A percentile compares a stretch with the other conserved stretches of the same genome.
phyloP scores from a whole-genome alignment of 169 alveolate species.

The Plasmodium inui region DNA sequence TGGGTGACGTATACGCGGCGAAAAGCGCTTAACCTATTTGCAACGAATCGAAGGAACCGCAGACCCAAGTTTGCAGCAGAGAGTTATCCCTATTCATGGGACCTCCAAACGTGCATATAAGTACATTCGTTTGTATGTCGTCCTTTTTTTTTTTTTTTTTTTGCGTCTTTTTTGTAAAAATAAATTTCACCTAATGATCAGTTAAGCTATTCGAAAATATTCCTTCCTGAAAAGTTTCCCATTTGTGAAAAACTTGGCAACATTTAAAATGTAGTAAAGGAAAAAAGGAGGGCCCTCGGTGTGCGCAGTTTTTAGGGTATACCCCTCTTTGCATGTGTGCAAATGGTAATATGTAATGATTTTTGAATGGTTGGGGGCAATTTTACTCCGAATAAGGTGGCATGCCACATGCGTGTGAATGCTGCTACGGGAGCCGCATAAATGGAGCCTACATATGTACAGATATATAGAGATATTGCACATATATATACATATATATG shows the following conservation, averaged over 20 bases:
- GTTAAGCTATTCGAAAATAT: background rate
- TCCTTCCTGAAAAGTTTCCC: background rate
- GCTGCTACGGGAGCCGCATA: background rate
- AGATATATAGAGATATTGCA: background rate
- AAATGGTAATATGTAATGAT: background rate
- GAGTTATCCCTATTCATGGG: background rate
- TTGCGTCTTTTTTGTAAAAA: background rate
- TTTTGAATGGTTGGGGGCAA: background rate
- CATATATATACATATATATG: background rate
- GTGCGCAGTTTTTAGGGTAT: background rate
- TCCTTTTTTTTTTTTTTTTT: background rate
- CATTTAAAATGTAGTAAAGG: background rate
- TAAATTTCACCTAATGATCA: background rate
- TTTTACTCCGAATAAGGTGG: background rate
- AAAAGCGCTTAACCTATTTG: background rate
- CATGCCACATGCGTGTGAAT: background rate
- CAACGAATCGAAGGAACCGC: background rate
- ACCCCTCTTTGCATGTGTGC: background rate
- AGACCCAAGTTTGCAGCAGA: background rate
- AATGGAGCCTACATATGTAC: background rate
- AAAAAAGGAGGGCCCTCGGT: background rate
- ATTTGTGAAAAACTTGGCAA: background rate
- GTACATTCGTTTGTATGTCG: background rate
- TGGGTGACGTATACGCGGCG: background rate
- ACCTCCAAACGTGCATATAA: background rate